Evolutionary conservation across 768 basidiomycete species (phyloP).

Genomic region (Naganishia friedmannii): DNA sequence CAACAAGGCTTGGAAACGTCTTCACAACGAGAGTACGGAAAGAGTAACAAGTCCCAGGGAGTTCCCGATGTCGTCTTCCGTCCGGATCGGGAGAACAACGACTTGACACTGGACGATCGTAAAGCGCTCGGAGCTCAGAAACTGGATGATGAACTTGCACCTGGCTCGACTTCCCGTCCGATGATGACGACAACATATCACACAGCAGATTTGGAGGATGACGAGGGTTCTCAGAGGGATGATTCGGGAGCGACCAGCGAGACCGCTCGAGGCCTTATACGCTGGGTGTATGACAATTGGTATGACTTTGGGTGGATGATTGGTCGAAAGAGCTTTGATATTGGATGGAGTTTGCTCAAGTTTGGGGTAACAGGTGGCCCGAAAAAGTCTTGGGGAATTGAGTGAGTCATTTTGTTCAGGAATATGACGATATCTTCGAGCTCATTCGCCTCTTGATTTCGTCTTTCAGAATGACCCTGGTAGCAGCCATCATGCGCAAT

Average conservation of each 20-base stretch:
- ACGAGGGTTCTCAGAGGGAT: constrained; percentile 3
- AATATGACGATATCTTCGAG: constrained; percentile 35
- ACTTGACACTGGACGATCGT: constrained; percentile 10
- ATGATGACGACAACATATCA: neutral
- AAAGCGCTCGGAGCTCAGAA: constrained; percentile 12
- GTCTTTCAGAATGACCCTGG: constrained; percentile 36
- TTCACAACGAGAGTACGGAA: neutral
- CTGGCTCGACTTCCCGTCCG: constrained; percentile 35
- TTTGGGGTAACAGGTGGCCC: constrained; percentile 84
- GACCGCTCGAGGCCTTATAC: constrained; percentile 29
- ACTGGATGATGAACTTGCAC: constrained; percentile 41
- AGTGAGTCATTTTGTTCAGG: constrained; percentile 70
- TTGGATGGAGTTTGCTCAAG: constrained; percentile 57
- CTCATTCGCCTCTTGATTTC: neutral
- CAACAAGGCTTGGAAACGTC: neutral
- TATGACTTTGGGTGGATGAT: constrained; percentile 37
- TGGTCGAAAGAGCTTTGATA: constrained; percentile 42
- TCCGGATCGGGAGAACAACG: constrained; percentile 3
- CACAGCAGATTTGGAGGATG: constrained; percentile 8
- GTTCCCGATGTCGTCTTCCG: constrained; percentile 1
- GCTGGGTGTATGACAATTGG: constrained; percentile 32
- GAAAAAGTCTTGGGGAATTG: constrained; percentile 86
- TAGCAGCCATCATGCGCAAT: constrained; percentile 69
- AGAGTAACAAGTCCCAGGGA: neutral
- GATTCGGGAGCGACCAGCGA: constrained; percentile 33